Percentiles rank a stretch among this genome's conserved stretches.
Evolutionary conservation across 768 basidiomycete genomes (phyloP).

Genomic region (Pulveroboletus sp.): DNA sequence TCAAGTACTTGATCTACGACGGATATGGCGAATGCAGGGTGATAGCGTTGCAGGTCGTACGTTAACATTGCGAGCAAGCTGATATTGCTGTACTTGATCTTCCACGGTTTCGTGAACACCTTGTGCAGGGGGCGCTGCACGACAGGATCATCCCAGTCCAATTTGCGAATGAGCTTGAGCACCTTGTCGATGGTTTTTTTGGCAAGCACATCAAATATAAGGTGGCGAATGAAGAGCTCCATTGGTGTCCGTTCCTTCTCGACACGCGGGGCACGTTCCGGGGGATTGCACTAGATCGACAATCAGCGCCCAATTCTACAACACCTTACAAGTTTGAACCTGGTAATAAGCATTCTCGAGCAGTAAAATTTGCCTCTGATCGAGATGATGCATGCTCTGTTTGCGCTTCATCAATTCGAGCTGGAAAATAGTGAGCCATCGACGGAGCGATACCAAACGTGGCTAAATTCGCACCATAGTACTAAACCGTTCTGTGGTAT

Average conservation of each 20-base stretch:
- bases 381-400: slow-evolving; percentile 90
- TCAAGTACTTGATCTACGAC: slow-evolving; percentile 95
- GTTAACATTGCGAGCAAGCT: slow-evolving; percentile 90
- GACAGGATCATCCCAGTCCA: slow-evolving; percentile 86
- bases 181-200: slow-evolving; percentile 97
- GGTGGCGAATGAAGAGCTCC: slow-evolving; percentile 92
- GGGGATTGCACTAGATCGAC: slow-evolving; percentile 82
- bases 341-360: slow-evolving; percentile 99
- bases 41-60: slow-evolving; percentile 92
- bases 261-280: slow-evolving; percentile 83
- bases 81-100: slow-evolving; percentile 90
- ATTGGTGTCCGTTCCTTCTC: slow-evolving; percentile 83
- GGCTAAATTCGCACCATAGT: slow-evolving; percentile 63
- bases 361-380: slow-evolving; percentile 83
- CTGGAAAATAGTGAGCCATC: slow-evolving; percentile 40
- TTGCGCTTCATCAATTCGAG: slow-evolving; percentile 94
- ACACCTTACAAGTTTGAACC: slow-evolving; percentile 38
- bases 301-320: slow-evolving; percentile 9
- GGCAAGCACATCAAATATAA: slow-evolving; percentile 90
- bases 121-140: slow-evolving; percentile 70
- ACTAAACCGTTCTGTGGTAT: slow-evolving; percentile 81
- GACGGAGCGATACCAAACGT: background rate
- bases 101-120: slow-evolving; percentile 98
- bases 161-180: slow-evolving; percentile 85
- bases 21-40: slow-evolving; percentile 81